Conservation (phyloP, 78 protist species). For the Carpediemonas membranifera region DNA sequence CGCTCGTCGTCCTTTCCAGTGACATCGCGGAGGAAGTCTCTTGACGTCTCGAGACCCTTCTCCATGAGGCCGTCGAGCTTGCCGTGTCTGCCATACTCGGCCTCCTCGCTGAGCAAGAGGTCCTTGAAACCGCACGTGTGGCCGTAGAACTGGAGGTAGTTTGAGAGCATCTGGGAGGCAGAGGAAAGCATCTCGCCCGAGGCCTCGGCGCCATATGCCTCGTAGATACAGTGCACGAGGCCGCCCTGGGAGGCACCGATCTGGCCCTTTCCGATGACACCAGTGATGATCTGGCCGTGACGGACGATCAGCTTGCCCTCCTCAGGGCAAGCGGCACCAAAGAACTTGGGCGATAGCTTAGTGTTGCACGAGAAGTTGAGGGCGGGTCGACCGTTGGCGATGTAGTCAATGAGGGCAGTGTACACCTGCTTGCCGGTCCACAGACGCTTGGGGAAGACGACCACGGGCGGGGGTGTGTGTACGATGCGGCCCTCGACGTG, state of each 20-base stretch:
- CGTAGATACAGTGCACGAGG: slow-evolving; percentile 57
- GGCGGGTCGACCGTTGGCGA: slow-evolving; percentile 42
- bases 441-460: slow-evolving; percentile 59
- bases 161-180: neutral
- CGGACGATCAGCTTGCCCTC: slow-evolving; percentile 43
- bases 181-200: slow-evolving; percentile 73
- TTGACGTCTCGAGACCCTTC: neutral
- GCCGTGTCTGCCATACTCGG: slow-evolving; percentile 28
- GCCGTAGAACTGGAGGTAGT: slow-evolving; percentile 43
- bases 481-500: neutral
- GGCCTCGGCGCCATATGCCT: slow-evolving; percentile 71
- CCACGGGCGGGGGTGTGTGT: slow-evolving; percentile 44
- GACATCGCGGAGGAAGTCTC: neutral
- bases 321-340: neutral
- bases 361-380: slow-evolving; percentile 36
- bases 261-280: slow-evolving; percentile 84
- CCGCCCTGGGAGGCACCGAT: slow-evolving; percentile 61
- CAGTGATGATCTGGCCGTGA: slow-evolving; percentile 56
- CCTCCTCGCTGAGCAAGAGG: slow-evolving; percentile 46
- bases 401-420: slow-evolving; percentile 12
- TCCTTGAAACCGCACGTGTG: slow-evolving; percentile 87
- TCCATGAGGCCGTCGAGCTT: neutral
- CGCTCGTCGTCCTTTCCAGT: neutral
- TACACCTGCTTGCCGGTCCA: slow-evolving; percentile 94
- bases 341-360: slow-evolving; percentile 46